A percentile compares a stretch with the other conserved stretches of the same genome.
Conservation (phyloP, 768 basidiomycete species). For the Lepiota venenata region DNA sequence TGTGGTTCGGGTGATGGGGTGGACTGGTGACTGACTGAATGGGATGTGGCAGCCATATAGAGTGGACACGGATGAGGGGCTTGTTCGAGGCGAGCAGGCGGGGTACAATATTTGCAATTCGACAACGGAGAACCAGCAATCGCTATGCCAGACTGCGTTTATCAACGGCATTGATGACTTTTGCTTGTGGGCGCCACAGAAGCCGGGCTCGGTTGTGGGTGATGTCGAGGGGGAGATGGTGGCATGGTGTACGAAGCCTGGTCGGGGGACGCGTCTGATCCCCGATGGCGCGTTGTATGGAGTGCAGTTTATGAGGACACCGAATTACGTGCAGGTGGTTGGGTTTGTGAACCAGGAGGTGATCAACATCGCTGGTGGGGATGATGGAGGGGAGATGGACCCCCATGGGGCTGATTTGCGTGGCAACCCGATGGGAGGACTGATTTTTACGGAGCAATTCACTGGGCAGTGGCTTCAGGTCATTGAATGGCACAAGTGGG, state of each 20-base stretch:
- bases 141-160: constrained; percentile 59
- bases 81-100: constrained; percentile 40
- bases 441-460: constrained; percentile 24
- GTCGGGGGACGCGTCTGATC: constrained; percentile 69
- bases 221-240: constrained; percentile 73
- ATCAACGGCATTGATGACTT: constrained; percentile 59
- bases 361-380: constrained; percentile 50
- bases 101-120: constrained; percentile 71
- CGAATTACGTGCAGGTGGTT: constrained; percentile 59
- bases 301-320: constrained; percentile 61
- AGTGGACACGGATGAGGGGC: constrained; percentile 29
- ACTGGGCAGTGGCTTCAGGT: constrained; percentile 38
- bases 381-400: constrained; percentile 78
- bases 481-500: constrained; percentile 54
- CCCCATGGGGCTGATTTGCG: constrained; percentile 64
- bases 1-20: no score
- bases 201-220: constrained; percentile 52
- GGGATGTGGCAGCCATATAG: constrained; percentile 28
- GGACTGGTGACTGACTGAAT: no score
- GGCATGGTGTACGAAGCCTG: constrained; percentile 72
- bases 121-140: constrained; percentile 55
- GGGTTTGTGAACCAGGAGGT: constrained; percentile 58
- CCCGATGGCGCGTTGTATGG: constrained; percentile 61
- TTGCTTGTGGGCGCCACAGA: constrained; percentile 62
- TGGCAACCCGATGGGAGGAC: constrained; percentile 63